Percentiles rank a stretch among this genome's conserved stretches.
phyloP scores from a whole-genome alignment of 768 basidiomycete species.

The Postia placenta region DNA sequence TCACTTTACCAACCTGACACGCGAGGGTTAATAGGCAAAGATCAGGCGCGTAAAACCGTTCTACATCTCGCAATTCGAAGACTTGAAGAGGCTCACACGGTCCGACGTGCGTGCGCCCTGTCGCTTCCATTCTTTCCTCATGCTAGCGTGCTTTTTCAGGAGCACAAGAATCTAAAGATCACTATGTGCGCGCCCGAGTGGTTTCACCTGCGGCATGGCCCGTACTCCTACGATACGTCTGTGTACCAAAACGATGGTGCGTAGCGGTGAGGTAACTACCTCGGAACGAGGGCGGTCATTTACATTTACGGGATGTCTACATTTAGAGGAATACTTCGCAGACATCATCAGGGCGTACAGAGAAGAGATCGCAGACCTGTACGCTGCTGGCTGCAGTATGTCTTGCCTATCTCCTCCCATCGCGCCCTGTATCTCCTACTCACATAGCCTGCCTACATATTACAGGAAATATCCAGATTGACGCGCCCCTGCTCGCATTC shows the following conservation, averaged over 20 bases:
- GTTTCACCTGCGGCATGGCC: conserved; percentile 65
- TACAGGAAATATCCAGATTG: conserved; percentile 36
- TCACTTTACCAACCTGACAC: neutral
- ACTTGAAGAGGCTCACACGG: conserved; percentile 48
- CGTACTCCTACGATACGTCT: conserved; percentile 49
- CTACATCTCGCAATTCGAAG: conserved; percentile 59
- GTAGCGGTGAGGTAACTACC: conserved; percentile 2
- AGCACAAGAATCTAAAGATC: conserved; percentile 62
- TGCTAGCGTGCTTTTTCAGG: too few species aligned
- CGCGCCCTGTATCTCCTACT: neutral
- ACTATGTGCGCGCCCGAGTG: conserved; percentile 68
- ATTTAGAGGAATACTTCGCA: conserved; percentile 39
- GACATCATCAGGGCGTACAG: conserved; percentile 42
- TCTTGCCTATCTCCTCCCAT: neutral
- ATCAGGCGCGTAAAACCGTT: conserved; percentile 56
- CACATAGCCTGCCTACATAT: neutral
- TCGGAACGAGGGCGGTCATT: conserved; percentile 1
- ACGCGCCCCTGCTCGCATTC: conserved; percentile 47
- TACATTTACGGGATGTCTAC: too few species aligned
- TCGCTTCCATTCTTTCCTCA: too few species aligned
- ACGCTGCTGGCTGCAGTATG: conserved; percentile 33
- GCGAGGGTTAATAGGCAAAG: too few species aligned
- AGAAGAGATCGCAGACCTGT: conserved; percentile 38
- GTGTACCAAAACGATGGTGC: conserved; percentile 57
- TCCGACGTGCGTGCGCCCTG: too few species aligned